Conservation (phyloP, 2,329 filamentous ascomycete genomes). For the Trichoderma afroharzianum region DNA sequence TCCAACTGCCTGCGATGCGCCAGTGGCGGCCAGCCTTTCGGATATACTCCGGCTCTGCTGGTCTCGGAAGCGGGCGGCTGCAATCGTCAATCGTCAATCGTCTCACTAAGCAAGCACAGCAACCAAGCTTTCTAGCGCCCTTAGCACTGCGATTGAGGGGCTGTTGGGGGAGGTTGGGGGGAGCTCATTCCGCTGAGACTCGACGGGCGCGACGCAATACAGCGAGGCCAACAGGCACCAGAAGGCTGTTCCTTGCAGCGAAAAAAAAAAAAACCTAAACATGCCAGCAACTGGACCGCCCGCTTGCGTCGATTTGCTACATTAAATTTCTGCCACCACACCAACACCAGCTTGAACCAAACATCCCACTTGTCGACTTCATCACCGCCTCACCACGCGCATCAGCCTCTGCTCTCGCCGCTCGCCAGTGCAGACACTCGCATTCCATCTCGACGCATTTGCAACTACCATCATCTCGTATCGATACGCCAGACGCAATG, state of each 20-base stretch:
- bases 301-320: constrained; percentile 19
- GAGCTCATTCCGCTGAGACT: constrained; percentile 1
- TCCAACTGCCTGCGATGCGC: constrained; percentile 11
- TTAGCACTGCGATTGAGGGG: not conserved
- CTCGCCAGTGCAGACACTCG: constrained; percentile 2
- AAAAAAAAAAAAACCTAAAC: constrained; percentile 12
- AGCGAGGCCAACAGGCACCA: not conserved
- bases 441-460: not conserved
- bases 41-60: constrained; percentile 2
- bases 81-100: not conserved
- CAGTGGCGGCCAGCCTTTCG: constrained; percentile 12
- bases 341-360: constrained; percentile 10
- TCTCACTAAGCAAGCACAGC: not conserved
- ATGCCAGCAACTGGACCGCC: constrained; percentile 20
- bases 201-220: not conserved
- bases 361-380: constrained; percentile 14
- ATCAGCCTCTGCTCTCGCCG: constrained; percentile 1
- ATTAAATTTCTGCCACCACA: constrained; percentile 25
- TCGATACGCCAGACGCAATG: constrained; percentile 42
- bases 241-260: constrained; percentile 18
- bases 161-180: constrained; percentile 5
- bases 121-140: not conserved
- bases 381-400: constrained; percentile 11
- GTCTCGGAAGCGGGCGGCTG: not conserved
- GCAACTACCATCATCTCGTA: not conserved